A percentile compares a stretch with the other conserved stretches of the same genome.
Conservation (phyloP, 139 green algal genomes). For the Micromonas pusilla region DNA sequence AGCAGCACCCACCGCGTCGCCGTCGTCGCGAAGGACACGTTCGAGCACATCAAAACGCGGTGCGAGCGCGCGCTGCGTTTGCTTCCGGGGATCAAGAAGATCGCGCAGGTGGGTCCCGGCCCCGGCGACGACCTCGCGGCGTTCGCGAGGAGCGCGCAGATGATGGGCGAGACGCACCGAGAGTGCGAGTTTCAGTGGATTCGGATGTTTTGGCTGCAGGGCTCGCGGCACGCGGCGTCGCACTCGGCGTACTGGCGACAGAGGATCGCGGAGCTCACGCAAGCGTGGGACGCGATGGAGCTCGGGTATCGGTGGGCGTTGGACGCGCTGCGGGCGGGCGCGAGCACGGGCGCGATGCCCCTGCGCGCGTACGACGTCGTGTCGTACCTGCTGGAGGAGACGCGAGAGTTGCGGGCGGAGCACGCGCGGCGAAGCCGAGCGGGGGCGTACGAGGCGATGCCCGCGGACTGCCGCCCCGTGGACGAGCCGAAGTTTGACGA, state of each 20-base stretch:
- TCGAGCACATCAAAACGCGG: conserved; percentile 1
- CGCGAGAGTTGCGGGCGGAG: not conserved
- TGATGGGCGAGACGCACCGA: not conserved
- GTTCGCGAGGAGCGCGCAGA: not conserved
- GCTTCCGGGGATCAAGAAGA: not conserved
- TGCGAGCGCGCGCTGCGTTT: not conserved
- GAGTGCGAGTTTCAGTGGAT: conserved; percentile 22
- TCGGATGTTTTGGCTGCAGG: conserved; percentile 23
- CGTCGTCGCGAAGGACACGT: conserved; percentile 9
- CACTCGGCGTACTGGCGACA: conserved; percentile 2
- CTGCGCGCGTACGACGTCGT: not conserved
- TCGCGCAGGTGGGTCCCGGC: not conserved
- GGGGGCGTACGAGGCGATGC: not conserved
- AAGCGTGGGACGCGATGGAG: conserved; percentile 9
- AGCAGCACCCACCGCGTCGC: conserved; percentile 7
- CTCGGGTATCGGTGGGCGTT: not conserved
- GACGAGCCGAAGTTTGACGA: not conserved
- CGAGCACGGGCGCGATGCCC: not conserved
- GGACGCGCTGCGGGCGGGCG: not conserved
- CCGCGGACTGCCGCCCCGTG: not conserved
- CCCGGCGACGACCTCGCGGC: too few relatives aligned
- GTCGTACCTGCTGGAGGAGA: not conserved
- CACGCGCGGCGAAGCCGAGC: not conserved
- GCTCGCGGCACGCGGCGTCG: not conserved
- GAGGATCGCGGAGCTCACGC: conserved; percentile 14